phyloP scores from a whole-genome alignment of 1,139 yeast species.

The Suhomyces guaymorum region DNA sequence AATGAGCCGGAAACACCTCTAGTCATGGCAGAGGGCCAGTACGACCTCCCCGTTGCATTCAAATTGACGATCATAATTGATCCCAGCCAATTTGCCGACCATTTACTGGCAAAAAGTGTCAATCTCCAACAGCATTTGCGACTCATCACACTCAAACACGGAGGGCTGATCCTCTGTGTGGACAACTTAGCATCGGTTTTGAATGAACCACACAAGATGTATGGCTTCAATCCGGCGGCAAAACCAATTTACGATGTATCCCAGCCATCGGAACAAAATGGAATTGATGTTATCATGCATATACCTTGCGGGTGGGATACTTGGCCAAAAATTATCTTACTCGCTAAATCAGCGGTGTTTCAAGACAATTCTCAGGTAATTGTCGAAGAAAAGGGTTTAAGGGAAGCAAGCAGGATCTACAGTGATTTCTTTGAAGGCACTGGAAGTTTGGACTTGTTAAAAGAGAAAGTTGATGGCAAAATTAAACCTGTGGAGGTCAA shows the following conservation, averaged over 20 bases:
- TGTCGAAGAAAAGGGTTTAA: conserved; percentile 15
- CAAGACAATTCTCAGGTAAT: conserved; percentile 14
- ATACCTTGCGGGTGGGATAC: conserved; percentile 57
- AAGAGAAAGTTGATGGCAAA: conserved; percentile 1
- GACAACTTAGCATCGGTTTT: conserved; percentile 14
- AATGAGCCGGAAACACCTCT: conserved; percentile 5
- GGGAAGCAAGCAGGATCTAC: conserved; percentile 16
- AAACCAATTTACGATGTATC: conserved; percentile 14
- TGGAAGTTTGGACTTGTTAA: conserved; percentile 1
- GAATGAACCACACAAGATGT: conserved; percentile 5
- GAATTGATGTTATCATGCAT: conserved; percentile 24
- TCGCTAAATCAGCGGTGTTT: conserved; percentile 32
- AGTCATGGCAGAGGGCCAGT: conserved; percentile 17
- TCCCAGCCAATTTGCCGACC: conserved; percentile 17
- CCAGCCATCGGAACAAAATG: conserved; percentile 5
- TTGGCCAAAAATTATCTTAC: conserved; percentile 47
- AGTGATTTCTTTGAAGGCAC: conserved; percentile 11
- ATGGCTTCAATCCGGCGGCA: not conserved
- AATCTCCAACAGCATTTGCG: conserved; percentile 56
- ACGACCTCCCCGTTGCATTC: conserved; percentile 23
- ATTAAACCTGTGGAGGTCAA: not conserved
- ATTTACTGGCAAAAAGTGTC: conserved; percentile 24
- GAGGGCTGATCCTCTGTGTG: conserved; percentile 32
- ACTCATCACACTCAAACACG: conserved; percentile 47
- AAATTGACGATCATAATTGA: conserved; percentile 23